phyloP scores from a whole-genome alignment of 1,139 yeast species.

The Spencermartinsiella ligniputridi region DNA sequence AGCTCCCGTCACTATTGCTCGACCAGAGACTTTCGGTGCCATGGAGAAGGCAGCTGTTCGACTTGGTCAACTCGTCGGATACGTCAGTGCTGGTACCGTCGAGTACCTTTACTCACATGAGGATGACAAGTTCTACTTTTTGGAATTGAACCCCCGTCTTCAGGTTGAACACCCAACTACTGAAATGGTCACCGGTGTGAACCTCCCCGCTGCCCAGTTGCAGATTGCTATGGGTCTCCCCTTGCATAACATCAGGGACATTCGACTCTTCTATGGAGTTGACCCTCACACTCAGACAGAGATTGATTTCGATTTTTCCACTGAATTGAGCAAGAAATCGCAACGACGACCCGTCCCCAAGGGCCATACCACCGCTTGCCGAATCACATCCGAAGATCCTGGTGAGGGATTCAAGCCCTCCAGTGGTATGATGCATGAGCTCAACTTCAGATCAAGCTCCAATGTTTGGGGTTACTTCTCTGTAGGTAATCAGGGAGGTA shows the following conservation, averaged over 20 bases:
- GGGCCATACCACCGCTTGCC: slow-evolving; percentile 98
- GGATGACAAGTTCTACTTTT: slow-evolving; percentile 90
- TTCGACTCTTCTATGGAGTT: slow-evolving; percentile 87
- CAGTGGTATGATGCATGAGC: slow-evolving; percentile 92
- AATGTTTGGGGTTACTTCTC: slow-evolving; percentile 99
- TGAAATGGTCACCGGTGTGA: slow-evolving; percentile 98
- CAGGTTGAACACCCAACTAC: slow-evolving; percentile 99
- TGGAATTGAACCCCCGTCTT: slow-evolving; percentile 94
- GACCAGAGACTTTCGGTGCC: slow-evolving; percentile 71
- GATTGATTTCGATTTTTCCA: slow-evolving; percentile 84
- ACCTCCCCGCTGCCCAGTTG: slow-evolving; percentile 95
- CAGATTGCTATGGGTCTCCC: slow-evolving; percentile 99
- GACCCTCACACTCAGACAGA: slow-evolving; percentile 91
- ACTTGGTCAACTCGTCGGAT: slow-evolving; percentile 92
- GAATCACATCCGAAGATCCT: slow-evolving; percentile 98
- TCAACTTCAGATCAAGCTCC: slow-evolving; percentile 93
- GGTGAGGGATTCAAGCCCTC: slow-evolving; percentile 99
- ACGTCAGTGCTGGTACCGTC: slow-evolving; percentile 98
- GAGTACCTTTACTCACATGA: slow-evolving; percentile 92
- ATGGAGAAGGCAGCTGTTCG: slow-evolving; percentile 98
- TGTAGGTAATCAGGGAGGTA: slow-evolving; percentile 93
- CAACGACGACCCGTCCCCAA: slow-evolving; percentile 94
- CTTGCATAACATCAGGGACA: slow-evolving; percentile 88
- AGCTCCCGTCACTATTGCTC: slow-evolving; percentile 94
- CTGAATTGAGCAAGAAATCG: slow-evolving; percentile 62